Conservation (phyloP, 768 basidiomycete genomes). For the Panaeolus papilionaceus region DNA sequence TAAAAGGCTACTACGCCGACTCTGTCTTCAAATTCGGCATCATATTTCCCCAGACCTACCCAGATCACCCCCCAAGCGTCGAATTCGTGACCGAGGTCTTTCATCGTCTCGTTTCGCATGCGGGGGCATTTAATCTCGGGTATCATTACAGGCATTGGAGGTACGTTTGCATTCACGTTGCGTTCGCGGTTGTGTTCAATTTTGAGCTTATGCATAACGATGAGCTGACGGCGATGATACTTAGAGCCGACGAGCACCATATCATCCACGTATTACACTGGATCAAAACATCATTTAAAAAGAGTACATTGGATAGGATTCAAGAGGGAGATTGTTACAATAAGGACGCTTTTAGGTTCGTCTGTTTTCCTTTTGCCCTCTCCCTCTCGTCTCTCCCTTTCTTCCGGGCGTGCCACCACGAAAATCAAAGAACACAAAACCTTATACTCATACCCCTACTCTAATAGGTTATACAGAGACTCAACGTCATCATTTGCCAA, state of each 20-base stretch:
- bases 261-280: constrained; percentile 81
- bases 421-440: constrained; percentile 13
- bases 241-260: constrained; percentile 81
- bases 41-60: constrained; percentile 74
- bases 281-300: constrained; percentile 84
- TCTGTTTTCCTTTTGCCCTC: constrained; percentile 32
- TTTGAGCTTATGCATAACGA: neutral
- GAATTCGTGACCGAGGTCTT: constrained; percentile 84
- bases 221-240: neutral
- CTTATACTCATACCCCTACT: too few relatives aligned
- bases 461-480: constrained; percentile 46
- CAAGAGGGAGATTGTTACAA: constrained; percentile 76
- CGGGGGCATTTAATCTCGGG: constrained; percentile 69
- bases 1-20: constrained; percentile 78
- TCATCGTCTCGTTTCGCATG: constrained; percentile 77
- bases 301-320: constrained; percentile 70
- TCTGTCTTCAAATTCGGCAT: constrained; percentile 79
- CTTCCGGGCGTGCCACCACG: neutral
- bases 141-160: constrained; percentile 79
- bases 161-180: too few relatives aligned
- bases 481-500: constrained; percentile 80
- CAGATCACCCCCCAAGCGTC: constrained; percentile 70
- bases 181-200: constrained; percentile 44
- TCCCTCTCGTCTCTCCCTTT: constrained; percentile 16
- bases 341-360: constrained; percentile 82